Base-by-base conservation (phyloP, 768 basidiomycete species). In the Pilatotrama ljubarskyi region DNA sequence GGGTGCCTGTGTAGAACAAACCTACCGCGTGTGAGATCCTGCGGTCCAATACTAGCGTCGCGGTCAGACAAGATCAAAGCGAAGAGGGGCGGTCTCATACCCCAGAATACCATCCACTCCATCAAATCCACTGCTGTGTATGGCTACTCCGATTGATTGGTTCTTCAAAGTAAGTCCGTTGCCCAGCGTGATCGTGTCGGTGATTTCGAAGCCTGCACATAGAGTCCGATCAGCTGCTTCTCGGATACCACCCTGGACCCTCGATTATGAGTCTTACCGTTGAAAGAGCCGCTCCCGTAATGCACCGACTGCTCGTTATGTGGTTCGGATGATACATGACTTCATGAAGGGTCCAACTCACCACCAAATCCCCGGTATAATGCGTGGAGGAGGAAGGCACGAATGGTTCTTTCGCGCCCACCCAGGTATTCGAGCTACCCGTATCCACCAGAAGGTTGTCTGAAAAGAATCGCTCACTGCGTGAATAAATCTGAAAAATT, bases 91-190 rank as follows among this genome's bases (percentile, higher is more conserved):
- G 17, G 51, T 14, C 3, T 9, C 54, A 42, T 46, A 68, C 66
- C 82, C 82, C 20, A 84, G 66, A 55, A 83, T 80, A 7, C 84
- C 83, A 57, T 85, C 82, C 2, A 80, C 73, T n/a, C 67, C 79
- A 20, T 66, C 58, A 63, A 82, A 82, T 2, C 80, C 80, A 51
- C 66, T 57, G 1, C 76, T 60, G 9, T 59, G 58, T 5, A 69
- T 69, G 22, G 78, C 77, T 15, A 78, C 76, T 26, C 79, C 80
- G 25, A 80, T 78, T 2, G 74, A 77, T 57, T 82, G 80, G 22
- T 76, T 72, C 29, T 69, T 55, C 49, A 81, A 77, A 10, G 77
- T 73, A 20, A 81, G 74, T 1, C 62, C 69, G 0, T 70, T 29
- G 24, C 42, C 74, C 44, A 84, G 69, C 18, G 77, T 72, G 44